Evolutionary conservation across 2,329 filamentous ascomycete species (phyloP), one percentile per base, ranked within the genome.

Genomic region (Rutstroemia sydowiana): DNA sequence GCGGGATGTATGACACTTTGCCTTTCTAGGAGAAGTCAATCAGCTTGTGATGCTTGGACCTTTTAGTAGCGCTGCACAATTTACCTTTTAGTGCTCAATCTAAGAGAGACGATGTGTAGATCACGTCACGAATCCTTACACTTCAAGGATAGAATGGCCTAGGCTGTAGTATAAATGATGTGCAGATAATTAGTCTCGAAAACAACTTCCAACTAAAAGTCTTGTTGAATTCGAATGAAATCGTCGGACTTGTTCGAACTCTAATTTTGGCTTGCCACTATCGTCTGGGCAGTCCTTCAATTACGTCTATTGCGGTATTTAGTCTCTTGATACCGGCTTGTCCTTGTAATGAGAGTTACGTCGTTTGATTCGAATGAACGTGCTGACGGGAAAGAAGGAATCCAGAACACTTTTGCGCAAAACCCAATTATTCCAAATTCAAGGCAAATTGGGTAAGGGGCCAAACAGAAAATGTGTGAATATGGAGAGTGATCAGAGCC

Each of bases 71-170:
- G 20, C 31, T 14, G 5, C 18, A 21, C 13, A 30, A 34, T 2
- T 20, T 45, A 26, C 30, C 48, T 45, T 36, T 31, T 40, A 31
- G 45, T 14, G 18, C 32, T 20, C 3, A 41, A 31, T 18, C 10
- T 18, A 42, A 34, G 21, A 31, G 14, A 31, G 30, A 23, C 16
- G 11, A 10, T 13, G 3, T 39, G 40, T 13, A 44, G 45, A 49
- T 53, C 51, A 48, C 45, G 39, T 49, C 40, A 44, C 43, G 20
- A 18, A 13, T 18, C 16, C 32, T 23, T 43, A 18, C 21, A 14
- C 39, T 4, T 40, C 37, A 3, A 36, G 34, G 34, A 14, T 21
- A 42, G 18, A 42, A 13, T 7, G 41, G 14, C 23, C 41, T 28
- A 11, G 9, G 44, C 16, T 21, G 14, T 28, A 45, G 9, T 45